Evolutionary conservation across 2,329 filamentous ascomycete genomes (phyloP).

Genomic region (Trichothecium roseum): DNA sequence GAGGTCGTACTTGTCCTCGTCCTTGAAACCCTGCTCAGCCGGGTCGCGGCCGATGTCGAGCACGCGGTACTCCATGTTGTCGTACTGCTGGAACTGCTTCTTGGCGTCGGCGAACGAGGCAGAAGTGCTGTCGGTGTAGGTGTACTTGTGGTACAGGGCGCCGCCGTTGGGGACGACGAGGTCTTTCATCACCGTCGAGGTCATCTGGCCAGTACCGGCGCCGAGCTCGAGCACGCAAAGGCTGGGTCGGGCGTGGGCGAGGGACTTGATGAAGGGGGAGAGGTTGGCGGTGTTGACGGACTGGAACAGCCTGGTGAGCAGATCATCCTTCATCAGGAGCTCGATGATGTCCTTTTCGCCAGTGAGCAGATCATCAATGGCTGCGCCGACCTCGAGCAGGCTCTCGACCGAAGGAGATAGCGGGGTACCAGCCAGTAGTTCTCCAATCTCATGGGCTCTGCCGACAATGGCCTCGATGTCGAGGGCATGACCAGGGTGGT

Average conservation of each 20-base stretch:
- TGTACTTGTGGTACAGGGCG: conserved; percentile 15
- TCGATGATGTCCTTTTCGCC: conserved; percentile 16
- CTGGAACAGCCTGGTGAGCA: conserved; percentile 18
- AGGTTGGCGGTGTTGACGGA: conserved; percentile 12
- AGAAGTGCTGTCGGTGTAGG: conserved; percentile 18
- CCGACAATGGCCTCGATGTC: too few relatives aligned
- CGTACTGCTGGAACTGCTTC: conserved; percentile 12
- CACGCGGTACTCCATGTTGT: conserved; percentile 9
- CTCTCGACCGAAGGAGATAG: too few relatives aligned
- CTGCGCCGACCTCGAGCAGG: conserved; percentile 8
- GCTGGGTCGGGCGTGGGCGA: conserved; percentile 14
- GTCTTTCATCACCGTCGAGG: conserved; percentile 18
- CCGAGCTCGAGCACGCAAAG: conserved; percentile 30
- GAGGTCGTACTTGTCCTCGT: conserved; percentile 20
- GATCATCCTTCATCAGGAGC: conserved; percentile 17
- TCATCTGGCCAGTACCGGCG: conserved; percentile 25
- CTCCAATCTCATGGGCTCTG: too few relatives aligned
- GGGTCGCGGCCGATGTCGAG: conserved; percentile 14
- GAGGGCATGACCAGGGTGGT: too few relatives aligned
- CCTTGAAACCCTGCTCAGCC: conserved; percentile 20
- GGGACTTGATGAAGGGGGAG: conserved; percentile 8
- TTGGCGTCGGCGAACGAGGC: conserved; percentile 16
- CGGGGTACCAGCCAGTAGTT: too few relatives aligned
- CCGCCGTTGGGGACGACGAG: too few relatives aligned
- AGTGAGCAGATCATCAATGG: conserved; percentile 10